Base-by-base conservation (phyloP, 345 rosid genomes). In the Draba incana region DNA sequence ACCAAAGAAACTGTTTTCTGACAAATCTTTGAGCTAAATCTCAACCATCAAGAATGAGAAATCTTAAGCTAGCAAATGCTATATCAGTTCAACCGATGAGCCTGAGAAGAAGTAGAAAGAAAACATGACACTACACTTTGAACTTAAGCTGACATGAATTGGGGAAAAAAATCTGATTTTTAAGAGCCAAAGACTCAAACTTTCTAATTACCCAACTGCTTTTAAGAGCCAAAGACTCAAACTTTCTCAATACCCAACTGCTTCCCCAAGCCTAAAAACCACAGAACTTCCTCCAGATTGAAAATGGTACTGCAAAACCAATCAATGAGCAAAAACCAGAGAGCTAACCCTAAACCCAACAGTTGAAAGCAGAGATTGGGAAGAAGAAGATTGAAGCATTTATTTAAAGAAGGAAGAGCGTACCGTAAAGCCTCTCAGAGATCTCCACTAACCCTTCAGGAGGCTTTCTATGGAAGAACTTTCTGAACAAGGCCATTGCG, bases 401-500 rank as follows among this genome's bases (percentile, higher is more conserved):
- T 4, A 41, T 3, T 16, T 8, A 28, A 12, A 23, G 28, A 35
- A 41, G 1, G 13, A 62, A 66, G 75, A 45, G 44, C 83, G 15
- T 87, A 89, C 96, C 96, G 62, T 84, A 85, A 72, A 87, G 81
- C 78, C 93, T 85, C 73, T 89, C 91, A 15, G 93, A 84, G 81
- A 89, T 85, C 86, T 89, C 96, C 70, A 85, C 59, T 43, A 89
- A 87, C 59, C 92, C 90, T 62, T 81, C 89, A 64, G 96, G 93
- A 38, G 92, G 91, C 55, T 85, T 87, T 74, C 84, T 74, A 27
- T 77, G 70, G 79, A 89, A 86, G 53, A 89, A 79, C 82, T 87
- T 89, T 67, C 88, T 84, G 45, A 89, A 83, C 78, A 87, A 75
- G 48, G 88, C 92, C 96, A 89, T 89, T 24, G 52, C 75, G 30